phyloP scores from a whole-genome alignment of 306 rosid genomes.

The Quercus suber region DNA sequence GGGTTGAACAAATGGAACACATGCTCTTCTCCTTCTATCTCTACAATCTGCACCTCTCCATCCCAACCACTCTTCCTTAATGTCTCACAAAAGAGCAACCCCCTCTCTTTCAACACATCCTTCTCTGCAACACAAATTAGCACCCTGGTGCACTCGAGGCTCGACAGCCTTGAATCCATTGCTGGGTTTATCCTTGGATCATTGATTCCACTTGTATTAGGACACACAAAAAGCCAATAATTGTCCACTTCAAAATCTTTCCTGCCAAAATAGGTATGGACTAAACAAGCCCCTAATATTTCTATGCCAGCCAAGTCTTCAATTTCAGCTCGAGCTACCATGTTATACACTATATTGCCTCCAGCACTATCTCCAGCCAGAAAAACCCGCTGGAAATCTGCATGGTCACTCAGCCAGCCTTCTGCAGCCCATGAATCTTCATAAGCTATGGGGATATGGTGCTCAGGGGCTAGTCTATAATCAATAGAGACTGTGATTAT shows the following conservation, averaged over 20 bases:
- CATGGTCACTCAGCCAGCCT: background rate
- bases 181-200: slow-evolving; percentile 25
- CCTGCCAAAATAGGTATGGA: background rate
- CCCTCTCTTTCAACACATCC: background rate
- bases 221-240: background rate
- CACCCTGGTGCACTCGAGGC: slow-evolving; percentile 3
- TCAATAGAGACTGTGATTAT: background rate
- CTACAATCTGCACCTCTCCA: slow-evolving; percentile 4
- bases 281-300: background rate
- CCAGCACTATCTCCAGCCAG: background rate
- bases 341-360: background rate
- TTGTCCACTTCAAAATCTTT: background rate
- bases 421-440: slow-evolving; percentile 4
- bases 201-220: background rate
- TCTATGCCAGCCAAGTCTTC: background rate
- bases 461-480: background rate
- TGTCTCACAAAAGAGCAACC: background rate
- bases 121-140: slow-evolving; percentile 15
- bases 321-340: background rate
- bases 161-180: slow-evolving; percentile 4
- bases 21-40: background rate
- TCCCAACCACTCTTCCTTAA: slow-evolving; percentile 11
- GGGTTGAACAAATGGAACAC: slow-evolving; percentile 4
- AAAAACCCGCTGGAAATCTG: background rate
- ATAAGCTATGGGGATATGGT: background rate